These are phyloP conservation scores for Mastigamoeba balamuthi DNA, from an alignment of 78 protist species.

Conservation along the genomic window DNA sequence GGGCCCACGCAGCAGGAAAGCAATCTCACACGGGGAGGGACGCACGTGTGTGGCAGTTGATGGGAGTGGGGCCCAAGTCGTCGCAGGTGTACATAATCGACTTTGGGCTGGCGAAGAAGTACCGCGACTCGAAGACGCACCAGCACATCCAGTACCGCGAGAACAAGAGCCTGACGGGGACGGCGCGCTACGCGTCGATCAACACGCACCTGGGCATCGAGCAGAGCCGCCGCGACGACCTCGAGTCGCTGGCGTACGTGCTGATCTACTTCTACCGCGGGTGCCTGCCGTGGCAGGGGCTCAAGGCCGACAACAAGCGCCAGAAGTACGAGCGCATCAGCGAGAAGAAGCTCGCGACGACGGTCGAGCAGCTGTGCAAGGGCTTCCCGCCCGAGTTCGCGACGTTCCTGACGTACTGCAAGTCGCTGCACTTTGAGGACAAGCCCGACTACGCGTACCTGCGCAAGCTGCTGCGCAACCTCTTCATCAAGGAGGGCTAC, in stretches of 20 bases:
- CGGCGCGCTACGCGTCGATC: slow-evolving; percentile 81
- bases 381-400: slow-evolving; percentile 60
- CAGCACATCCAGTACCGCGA: slow-evolving; percentile 94
- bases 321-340: slow-evolving; percentile 90
- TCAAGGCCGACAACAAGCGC: slow-evolving; percentile 81
- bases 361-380: slow-evolving; percentile 76
- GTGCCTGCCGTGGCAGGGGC: slow-evolving; percentile 96
- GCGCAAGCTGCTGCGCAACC: slow-evolving; percentile 66
- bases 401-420: slow-evolving; percentile 41
- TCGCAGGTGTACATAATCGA: slow-evolving; percentile 79
- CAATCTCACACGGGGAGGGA: too few relatives aligned
- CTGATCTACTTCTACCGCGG: slow-evolving; percentile 89
- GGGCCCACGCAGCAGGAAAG: too few relatives aligned
- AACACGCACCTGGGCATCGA: slow-evolving; percentile 87
- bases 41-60: too few relatives aligned
- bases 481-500: slow-evolving; percentile 53
- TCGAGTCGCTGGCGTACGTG: slow-evolving; percentile 88
- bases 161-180: slow-evolving; percentile 85
- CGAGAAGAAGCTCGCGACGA: slow-evolving; percentile 80
- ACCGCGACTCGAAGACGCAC: slow-evolving; percentile 81
- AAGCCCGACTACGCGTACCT: slow-evolving; percentile 87
- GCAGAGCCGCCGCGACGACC: slow-evolving; percentile 91
- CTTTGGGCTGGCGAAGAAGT: slow-evolving; percentile 95
- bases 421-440: slow-evolving; percentile 45
- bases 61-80: slow-evolving; percentile 77